A percentile compares a stretch with the other conserved stretches of the same genome.
Evolutionary conservation across 768 basidiomycete species (phyloP).

Genomic region (Lentinula boryana): DNA sequence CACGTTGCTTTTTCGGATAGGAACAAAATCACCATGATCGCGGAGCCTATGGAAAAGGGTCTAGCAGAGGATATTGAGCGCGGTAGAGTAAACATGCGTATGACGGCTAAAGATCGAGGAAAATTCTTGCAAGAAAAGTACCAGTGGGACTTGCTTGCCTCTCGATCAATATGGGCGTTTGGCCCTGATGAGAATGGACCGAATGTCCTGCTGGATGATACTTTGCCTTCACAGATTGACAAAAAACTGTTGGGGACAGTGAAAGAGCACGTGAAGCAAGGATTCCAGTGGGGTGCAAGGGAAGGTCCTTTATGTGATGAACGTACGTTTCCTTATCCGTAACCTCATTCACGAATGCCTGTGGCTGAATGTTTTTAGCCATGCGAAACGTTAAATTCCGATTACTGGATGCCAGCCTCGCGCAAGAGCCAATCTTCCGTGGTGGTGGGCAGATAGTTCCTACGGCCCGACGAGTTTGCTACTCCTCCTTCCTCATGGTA

Average conservation of each 20-base stretch:
- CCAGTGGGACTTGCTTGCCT: constrained; percentile 96
- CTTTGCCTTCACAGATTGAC: constrained; percentile 93
- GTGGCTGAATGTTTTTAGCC: constrained; percentile 39
- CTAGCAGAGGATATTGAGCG: constrained; percentile 95
- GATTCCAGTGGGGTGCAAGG: constrained; percentile 98
- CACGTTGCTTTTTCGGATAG: constrained; percentile 33
- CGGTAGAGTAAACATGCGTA: constrained; percentile 88
- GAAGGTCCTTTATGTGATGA: constrained; percentile 98
- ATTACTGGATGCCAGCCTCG: constrained; percentile 85
- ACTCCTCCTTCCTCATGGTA: constrained; percentile 98
- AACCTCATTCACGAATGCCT: constrained; percentile 1
- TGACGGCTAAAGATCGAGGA: constrained; percentile 93
- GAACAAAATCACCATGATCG: constrained; percentile 98
- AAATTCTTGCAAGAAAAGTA: constrained; percentile 96
- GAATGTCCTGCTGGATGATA: constrained; percentile 93
- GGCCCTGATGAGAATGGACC: constrained; percentile 95
- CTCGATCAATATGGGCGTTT: constrained; percentile 98
- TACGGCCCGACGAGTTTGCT: constrained; percentile 97
- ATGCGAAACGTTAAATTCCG: constrained; percentile 99
- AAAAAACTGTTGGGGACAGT: constrained; percentile 87
- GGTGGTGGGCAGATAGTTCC: constrained; percentile 99
- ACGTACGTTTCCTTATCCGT: constrained; percentile 56
- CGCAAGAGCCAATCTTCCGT: constrained; percentile 94
- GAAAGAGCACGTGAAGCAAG: constrained; percentile 95
- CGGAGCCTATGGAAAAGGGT: constrained; percentile 93